phyloP scores from a whole-genome alignment of 1,284 basidiomycete species.

The Ceratobasidium sp. region DNA sequence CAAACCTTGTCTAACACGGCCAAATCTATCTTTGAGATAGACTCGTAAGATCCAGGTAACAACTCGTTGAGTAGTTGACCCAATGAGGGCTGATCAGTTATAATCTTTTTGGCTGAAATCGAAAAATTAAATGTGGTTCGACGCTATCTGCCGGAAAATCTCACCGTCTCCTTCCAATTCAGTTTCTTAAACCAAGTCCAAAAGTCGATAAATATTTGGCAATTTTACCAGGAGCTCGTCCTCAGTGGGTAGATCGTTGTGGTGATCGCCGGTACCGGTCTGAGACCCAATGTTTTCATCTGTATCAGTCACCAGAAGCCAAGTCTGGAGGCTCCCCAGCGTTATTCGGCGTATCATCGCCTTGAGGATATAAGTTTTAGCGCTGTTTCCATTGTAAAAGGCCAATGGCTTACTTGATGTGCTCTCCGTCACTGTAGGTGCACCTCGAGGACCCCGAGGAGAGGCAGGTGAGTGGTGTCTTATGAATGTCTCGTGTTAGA shows the following conservation, averaged over 20 bases:
- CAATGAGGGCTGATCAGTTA: slow-evolving; percentile 46
- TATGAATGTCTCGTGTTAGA: not conserved
- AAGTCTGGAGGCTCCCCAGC: not conserved
- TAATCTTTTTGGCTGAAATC: slow-evolving; percentile 15
- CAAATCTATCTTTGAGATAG: slow-evolving; percentile 61
- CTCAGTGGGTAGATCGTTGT: not conserved
- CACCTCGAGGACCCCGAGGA: not conserved
- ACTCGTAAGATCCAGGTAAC: slow-evolving; percentile 17
- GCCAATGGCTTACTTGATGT: too few relatives aligned
- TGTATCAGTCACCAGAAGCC: not conserved
- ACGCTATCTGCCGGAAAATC: not conserved
- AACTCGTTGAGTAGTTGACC: slow-evolving; percentile 38
- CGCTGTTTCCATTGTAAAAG: not conserved
- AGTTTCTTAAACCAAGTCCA: slow-evolving; percentile 47
- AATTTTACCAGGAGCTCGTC: slow-evolving; percentile 30
- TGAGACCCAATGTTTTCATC: not conserved
- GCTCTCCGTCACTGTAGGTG: not conserved
- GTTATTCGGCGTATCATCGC: not conserved
- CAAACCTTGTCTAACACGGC: slow-evolving; percentile 54
- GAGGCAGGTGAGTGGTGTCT: not conserved
- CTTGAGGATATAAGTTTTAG: not conserved
- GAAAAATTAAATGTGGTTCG: not conserved
- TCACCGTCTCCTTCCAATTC: slow-evolving; percentile 44
- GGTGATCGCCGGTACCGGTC: not conserved
- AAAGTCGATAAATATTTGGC: slow-evolving; percentile 44